Evolutionary conservation across 331 rosid genomes (phyloP), one percentile per base, ranked within the genome.

Genomic region (Dryas integrifolia): DNA sequence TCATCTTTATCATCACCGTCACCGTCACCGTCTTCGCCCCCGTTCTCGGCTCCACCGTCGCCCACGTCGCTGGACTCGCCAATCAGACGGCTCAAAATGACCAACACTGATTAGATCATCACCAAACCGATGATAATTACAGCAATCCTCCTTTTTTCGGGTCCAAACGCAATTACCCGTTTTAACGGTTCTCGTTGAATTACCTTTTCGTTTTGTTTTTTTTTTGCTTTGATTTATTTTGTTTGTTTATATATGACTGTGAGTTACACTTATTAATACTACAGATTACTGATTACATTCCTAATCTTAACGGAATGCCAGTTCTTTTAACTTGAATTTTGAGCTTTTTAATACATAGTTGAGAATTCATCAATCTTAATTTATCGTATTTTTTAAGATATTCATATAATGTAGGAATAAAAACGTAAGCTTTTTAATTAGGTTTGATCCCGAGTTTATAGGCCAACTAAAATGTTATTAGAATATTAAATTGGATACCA

Each of bases 81-180:
- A 21, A 79, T 91, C 93, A 18, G 87, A 84, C 93, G 96, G 84
- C 87, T 91, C 15, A 85, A 84, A 89, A 88, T 80, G 96, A 84
- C 83, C 58, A 48, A 21, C 85, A 21, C 73, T 10, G 86, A 80
- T 74, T 84, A 74, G 84, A 82, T 68, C 78, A 58, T 30, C 35
- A 38, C 56, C 15, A 47, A 4, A 57, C 4, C 66, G 69, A 8
- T 58, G 69, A 8, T 58, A 12, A 46, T 13, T 13, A 4, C 65
- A 49, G 52, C 59, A 30, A 73, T 69, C 75, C 15, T 51, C 44
- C 24, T 53, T 64, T 45, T 30, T 39, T 71, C n/a, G 77, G 81
- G 77, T 59, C 74, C 14, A 69, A 83, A 76, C 70, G 87, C 90
- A 72, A 76, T 78, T 84, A 56, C 80, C 97, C 85, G 89, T 93